Evolutionary conservation across 2,329 filamentous ascomycete species (phyloP).

Genomic region (Magnaporthiopsis poae): DNA sequence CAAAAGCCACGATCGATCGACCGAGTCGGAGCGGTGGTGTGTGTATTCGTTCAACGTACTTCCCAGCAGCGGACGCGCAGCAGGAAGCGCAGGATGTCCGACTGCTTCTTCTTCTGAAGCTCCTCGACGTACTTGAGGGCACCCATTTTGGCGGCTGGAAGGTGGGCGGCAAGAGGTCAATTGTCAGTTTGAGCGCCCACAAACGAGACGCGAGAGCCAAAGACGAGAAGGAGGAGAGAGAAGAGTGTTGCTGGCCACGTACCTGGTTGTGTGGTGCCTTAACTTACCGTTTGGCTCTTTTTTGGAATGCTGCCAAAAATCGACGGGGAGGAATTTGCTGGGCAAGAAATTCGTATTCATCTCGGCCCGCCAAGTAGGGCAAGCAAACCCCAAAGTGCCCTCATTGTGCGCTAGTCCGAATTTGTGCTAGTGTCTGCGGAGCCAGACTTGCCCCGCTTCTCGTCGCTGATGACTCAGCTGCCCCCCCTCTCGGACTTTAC

Average conservation of each 20-base stretch:
- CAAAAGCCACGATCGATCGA: conserved; percentile 19
- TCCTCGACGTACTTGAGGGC: conserved; percentile 99
- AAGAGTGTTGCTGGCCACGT: background rate
- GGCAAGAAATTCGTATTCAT: background rate
- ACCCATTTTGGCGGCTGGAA: conserved; percentile 69
- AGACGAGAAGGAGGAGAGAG: background rate
- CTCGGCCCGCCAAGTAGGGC: conserved; percentile 4
- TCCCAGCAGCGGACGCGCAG: conserved; percentile 99
- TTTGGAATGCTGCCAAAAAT: conserved; percentile 1
- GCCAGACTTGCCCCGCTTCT: background rate
- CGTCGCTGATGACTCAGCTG: background rate
- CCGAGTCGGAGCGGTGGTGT: conserved; percentile 13
- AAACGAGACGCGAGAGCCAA: background rate
- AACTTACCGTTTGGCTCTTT: background rate
- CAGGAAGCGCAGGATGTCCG: conserved; percentile 99
- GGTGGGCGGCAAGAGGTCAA: background rate
- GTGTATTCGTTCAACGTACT: conserved; percentile 54
- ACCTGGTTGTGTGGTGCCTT: conserved; percentile 2
- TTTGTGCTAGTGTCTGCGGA: background rate
- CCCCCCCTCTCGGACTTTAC: background rate
- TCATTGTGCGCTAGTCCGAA: background rate
- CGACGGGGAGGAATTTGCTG: background rate
- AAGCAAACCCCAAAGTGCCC: conserved; percentile 1
- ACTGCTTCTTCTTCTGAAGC: conserved; percentile 99
- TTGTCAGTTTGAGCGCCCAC: background rate